phyloP scores from a whole-genome alignment of 2,329 filamentous ascomycete genomes.

The Penicillium griseofulvum region DNA sequence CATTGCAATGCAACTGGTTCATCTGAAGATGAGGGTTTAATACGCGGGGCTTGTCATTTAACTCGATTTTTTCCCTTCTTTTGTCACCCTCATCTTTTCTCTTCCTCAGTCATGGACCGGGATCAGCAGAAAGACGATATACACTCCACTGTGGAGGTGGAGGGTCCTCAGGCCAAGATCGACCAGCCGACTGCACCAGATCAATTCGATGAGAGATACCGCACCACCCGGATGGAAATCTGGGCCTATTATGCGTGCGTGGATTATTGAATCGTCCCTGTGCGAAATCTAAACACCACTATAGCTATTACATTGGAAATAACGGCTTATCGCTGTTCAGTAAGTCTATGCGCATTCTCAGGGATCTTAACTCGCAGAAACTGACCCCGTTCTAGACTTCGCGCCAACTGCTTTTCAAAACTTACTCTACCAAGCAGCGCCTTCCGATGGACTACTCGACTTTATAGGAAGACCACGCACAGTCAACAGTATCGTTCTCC shows the following conservation, averaged over 20 bases:
- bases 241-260: conserved; percentile 56
- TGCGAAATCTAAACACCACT: conserved; percentile 24
- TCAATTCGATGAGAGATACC: conserved; percentile 53
- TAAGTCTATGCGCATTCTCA: conserved; percentile 15
- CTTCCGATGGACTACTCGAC: conserved; percentile 50
- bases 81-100: background rate
- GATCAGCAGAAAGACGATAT: conserved; percentile 12
- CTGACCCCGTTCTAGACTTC: conserved; percentile 45
- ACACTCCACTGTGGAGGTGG: conserved; percentile 17
- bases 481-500: conserved; percentile 64
- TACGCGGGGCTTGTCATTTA: background rate
- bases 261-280: conserved; percentile 1
- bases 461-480: conserved; percentile 59
- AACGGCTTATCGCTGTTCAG: conserved; percentile 63
- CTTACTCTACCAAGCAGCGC: conserved; percentile 60
- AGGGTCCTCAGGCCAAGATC: conserved; percentile 9
- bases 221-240: conserved; percentile 54
- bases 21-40: conserved; percentile 1
- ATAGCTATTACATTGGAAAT: conserved; percentile 63
- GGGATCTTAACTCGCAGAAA: background rate
- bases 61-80: background rate
- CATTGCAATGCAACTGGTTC: conserved; percentile 19
- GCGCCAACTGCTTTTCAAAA: conserved; percentile 65
- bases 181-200: conserved; percentile 52
- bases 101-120: conserved; percentile 13